Conservation (phyloP, 805 yeast genomes). For the Pichia gijzeniarum region DNA sequence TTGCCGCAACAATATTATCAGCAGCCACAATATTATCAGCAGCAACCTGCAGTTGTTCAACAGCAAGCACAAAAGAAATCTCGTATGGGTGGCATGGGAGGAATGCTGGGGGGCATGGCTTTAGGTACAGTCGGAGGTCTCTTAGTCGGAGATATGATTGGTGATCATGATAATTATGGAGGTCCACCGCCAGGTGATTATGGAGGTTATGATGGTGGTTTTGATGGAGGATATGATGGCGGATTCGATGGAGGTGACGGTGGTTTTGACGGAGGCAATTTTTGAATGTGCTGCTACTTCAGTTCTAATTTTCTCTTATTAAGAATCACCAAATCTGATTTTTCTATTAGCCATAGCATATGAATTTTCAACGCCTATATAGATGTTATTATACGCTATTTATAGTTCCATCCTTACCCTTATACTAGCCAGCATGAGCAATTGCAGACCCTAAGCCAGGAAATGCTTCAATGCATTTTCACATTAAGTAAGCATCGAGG, state of each 20-base stretch:
- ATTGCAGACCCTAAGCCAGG: too few relatives aligned
- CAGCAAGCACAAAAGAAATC: slow-evolving; percentile 5
- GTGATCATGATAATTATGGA: too few relatives aligned
- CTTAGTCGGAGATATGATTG: slow-evolving; percentile 19
- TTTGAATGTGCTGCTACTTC: background rate
- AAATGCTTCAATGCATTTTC: too few relatives aligned
- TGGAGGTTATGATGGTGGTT: background rate
- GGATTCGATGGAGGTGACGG: background rate
- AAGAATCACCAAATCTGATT: too few relatives aligned
- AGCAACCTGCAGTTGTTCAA: slow-evolving; percentile 11
- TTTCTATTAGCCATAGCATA: too few relatives aligned
- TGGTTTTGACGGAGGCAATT: slow-evolving; percentile 10
- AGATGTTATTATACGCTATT: too few relatives aligned
- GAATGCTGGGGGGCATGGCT: slow-evolving; percentile 29
- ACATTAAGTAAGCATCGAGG: too few relatives aligned
- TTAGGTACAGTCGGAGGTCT: slow-evolving; percentile 30
- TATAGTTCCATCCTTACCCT: too few relatives aligned
- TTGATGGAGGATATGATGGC: slow-evolving; percentile 1
- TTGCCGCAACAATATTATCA: slow-evolving; percentile 14
- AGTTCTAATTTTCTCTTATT: background rate
- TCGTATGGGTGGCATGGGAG: slow-evolving; percentile 25
- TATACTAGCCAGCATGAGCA: too few relatives aligned
- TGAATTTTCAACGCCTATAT: too few relatives aligned
- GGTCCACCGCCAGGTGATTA: too few relatives aligned
- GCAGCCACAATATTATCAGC: slow-evolving; percentile 12